Percentiles rank a stretch among this genome's conserved stretches.
Evolutionary conservation across 169 alveolate genomes (phyloP).

Genomic region (Plasmodium chabaudi): DNA sequence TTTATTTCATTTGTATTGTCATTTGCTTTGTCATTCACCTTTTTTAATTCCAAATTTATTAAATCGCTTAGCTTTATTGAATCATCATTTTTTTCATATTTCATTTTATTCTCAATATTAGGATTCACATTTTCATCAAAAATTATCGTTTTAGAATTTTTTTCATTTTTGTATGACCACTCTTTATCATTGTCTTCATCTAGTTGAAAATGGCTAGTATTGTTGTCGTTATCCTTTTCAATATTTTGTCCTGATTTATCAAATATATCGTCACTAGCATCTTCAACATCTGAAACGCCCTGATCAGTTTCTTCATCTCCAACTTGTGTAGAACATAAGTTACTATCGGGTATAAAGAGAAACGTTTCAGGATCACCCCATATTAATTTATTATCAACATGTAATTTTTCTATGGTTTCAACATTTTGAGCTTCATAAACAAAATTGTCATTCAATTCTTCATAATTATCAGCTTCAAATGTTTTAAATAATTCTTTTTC

Average conservation of each 20-base stretch:
- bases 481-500: slow-evolving; percentile 83
- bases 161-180: neutral
- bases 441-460: slow-evolving; percentile 85
- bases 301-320: neutral
- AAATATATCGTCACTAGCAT: too few species aligned
- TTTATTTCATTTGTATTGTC: slow-evolving; percentile 12
- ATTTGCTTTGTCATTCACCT: slow-evolving; percentile 10
- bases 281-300: neutral
- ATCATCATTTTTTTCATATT: slow-evolving; percentile 5
- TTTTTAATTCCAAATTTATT: slow-evolving; percentile 15
- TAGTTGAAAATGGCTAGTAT: neutral
- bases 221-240: neutral
- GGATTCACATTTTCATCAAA: slow-evolving; percentile 1
- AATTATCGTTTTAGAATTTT: neutral
- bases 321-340: neutral
- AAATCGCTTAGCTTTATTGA: slow-evolving; percentile 47
- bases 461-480: slow-evolving; percentile 78
- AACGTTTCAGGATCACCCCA: slow-evolving; percentile 81
- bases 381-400: slow-evolving; percentile 77
- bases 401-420: slow-evolving; percentile 50
- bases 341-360: slow-evolving; percentile 2
- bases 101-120: neutral
- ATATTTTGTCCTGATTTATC: neutral
- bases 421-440: slow-evolving; percentile 81
- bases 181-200: neutral